These are phyloP conservation scores for Fusarium annulatum DNA, from an alignment of 2,329 filamentous ascomycete species.

Conservation along the genomic window DNA sequence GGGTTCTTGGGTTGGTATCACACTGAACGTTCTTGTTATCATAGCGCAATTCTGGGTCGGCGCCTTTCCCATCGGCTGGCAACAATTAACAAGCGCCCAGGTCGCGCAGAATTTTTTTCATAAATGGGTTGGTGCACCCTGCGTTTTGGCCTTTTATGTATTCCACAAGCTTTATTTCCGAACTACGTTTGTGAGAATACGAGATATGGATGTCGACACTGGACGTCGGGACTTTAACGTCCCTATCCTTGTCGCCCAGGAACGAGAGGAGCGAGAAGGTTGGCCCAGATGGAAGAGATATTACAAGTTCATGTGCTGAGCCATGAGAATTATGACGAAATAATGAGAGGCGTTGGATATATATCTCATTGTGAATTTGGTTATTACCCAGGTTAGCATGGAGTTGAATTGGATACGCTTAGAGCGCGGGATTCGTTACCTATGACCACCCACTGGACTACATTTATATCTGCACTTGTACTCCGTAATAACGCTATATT, in stretches of 20 bases:
- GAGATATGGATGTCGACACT: slow-evolving; percentile 88
- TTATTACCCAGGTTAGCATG: slow-evolving; percentile 25
- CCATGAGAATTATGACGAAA: neutral
- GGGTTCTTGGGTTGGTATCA: slow-evolving; percentile 84
- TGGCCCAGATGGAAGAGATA: slow-evolving; percentile 83
- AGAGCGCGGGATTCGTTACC: neutral
- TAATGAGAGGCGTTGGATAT: neutral
- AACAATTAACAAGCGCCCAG: slow-evolving; percentile 53
- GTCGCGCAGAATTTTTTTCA: slow-evolving; percentile 77
- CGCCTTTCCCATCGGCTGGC: slow-evolving; percentile 76
- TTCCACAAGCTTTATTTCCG: slow-evolving; percentile 80
- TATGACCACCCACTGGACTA: neutral
- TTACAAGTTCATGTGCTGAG: slow-evolving; percentile 78
- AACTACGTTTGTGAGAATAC: slow-evolving; percentile 73
- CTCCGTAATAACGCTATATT: neutral
- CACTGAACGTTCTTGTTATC: slow-evolving; percentile 80
- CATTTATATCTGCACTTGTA: neutral
- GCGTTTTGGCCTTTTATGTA: slow-evolving; percentile 75
- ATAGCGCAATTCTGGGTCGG: slow-evolving; percentile 90
- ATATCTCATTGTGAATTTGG: slow-evolving; percentile 18
- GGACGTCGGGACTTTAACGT: slow-evolving; percentile 88
- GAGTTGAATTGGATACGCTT: slow-evolving; percentile 19
- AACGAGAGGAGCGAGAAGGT: slow-evolving; percentile 75
- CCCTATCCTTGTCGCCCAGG: slow-evolving; percentile 80
- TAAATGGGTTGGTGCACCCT: slow-evolving; percentile 75